Evolutionary conservation across 2,329 filamentous ascomycete species (phyloP), one percentile per base, ranked within the genome.

Genomic region (Sporothrix variecibatus): DNA sequence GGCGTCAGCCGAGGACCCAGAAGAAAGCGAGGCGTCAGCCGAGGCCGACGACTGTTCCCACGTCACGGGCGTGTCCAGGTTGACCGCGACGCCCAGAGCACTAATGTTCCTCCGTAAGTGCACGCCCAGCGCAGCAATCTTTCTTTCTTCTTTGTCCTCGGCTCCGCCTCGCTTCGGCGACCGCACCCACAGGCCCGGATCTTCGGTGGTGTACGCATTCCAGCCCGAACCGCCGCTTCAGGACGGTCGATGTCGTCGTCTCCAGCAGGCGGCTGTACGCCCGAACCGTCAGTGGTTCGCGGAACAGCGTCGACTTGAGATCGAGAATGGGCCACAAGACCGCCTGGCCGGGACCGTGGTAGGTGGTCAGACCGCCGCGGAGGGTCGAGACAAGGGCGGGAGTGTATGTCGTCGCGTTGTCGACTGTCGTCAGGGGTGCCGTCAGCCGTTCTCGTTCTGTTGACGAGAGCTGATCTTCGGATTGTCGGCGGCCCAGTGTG

Each of bases 301-400:
- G 11, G 5, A 73, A 73, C 12, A 82, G 77, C 20, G 74, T 31
- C 28, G 72, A 76, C 88, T 89, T 89, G 73, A 98, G 87, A 81
- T 97, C 94, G n/a, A 97, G 81, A 70, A 98, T 89, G 2, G 95
- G 94, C 85, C 97, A 99, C n/a, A 95, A 90, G 49, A 98, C 93
- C 68, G 97, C 84, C 81, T 99, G 96, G 0, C 95, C 95, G 0
- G 95, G 96, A 0, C 95, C 96, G 81, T 99, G 96, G 84, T 97
- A 98, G 2, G 96, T 98, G 0, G 94, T 95, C 77, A 97, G 90
- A 0, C 96, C 96, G 75, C 96, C 96, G 72, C 96, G 91, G n/a
- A 90, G 88, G 17, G 93, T 92, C 78, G 91, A 87, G 60, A 89
- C 82, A 78, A 96, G 89, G n/a, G 88, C 85, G 2, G 92, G 92